Base-by-base conservation (phyloP, 495 filamentous ascomycete species). In the Xylaria acuta region DNA sequence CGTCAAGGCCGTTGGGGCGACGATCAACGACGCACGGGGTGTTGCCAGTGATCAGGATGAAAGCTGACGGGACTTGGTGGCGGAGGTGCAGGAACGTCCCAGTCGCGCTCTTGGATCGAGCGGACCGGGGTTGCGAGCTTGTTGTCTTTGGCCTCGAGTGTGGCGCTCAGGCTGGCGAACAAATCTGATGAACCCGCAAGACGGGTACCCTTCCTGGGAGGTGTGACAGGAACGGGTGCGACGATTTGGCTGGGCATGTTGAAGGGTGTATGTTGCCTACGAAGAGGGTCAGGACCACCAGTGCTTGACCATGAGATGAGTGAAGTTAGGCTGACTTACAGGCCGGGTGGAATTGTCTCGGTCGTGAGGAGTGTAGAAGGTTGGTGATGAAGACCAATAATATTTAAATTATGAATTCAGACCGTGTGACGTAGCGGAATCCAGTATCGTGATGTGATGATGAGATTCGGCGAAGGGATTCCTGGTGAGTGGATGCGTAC, bases 11-110 rank as follows among this genome's bases (percentile, higher is more conserved):
- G 22, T 9, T 45, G 5, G 7, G 43, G 43, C 18, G n/a, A 43
- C 38, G 59, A 75, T 80, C 66, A 80, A 58, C 73, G 76, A 59
- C 73, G 73, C 43, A 76, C 8, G 12, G 58, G 60, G 0, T 72
- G 78, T 53, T 78, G 80, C 85, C 85, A 86, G 73, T 84, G 81
- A 71, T 85, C 82, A 40, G 77, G 71, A 32, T 81, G 79, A 74
- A 84, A 86, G 77, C 82, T 81, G 69, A 86, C 82, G 34, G 85
- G 85, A 72, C 82, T 84, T 8, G 85, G 85, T 36, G 85, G 85
- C 25, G 85, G 85, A 1, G 85, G 83, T 16, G 84, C 84, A 51
- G 85, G 85, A 27, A 86, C 85, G 41, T 82, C 78, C 80, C 84
- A 86, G 76, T 86, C 85, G 56, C 80, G 75, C 77, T 86, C 84